phyloP scores from a whole-genome alignment of 1,139 yeast species.

The Geotrichum candidum region DNA sequence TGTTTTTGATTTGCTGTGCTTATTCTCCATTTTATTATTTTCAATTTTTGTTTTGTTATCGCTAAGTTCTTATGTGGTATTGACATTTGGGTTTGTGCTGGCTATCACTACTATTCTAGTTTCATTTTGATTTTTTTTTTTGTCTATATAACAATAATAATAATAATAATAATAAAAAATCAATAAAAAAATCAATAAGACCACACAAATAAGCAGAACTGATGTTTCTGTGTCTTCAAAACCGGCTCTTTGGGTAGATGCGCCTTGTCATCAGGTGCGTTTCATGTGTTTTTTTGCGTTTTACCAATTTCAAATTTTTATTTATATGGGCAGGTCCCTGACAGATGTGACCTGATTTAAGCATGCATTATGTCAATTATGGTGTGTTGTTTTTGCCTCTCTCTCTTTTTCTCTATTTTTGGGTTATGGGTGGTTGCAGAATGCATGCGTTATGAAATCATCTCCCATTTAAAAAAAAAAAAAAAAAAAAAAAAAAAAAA shows the following conservation, averaged over 20 bases:
- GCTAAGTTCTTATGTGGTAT: conserved; percentile 1
- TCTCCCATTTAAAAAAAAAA: not conserved
- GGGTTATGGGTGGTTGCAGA: not conserved
- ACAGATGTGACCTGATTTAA: not conserved
- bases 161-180: not conserved
- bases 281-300: too few relatives aligned
- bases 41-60: not conserved
- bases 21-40: conserved; percentile 1
- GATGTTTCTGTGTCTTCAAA: too few relatives aligned
- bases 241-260: too few relatives aligned
- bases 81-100: not conserved
- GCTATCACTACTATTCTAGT: not conserved
- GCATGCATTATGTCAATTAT: not conserved
- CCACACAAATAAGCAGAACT: too few relatives aligned
- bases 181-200: not conserved
- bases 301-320: not conserved
- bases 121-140: not conserved
- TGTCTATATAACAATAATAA: not conserved
- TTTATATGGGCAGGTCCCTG: not conserved
- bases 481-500: too few relatives aligned
- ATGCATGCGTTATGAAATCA: not conserved
- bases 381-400: not conserved
- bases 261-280: too few relatives aligned
- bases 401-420: too few relatives aligned
- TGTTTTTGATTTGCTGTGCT: not conserved